phyloP scores from a whole-genome alignment of 2,329 filamentous ascomycete genomes.

The Exophiala mesophila region DNA sequence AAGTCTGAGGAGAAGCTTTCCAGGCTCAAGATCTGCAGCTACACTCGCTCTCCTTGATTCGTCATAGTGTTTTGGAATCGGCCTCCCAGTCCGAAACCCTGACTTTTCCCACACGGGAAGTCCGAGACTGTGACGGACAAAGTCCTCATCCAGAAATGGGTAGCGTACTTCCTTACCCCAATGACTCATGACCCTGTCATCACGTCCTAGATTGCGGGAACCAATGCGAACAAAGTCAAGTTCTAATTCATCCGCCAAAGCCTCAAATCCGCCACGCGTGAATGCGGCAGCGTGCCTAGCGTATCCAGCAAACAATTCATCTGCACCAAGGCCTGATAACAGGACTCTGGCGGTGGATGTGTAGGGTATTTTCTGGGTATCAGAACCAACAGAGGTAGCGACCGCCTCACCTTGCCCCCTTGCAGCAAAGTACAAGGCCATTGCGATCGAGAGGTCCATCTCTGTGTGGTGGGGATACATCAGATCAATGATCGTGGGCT shows the following conservation, averaged over 20 bases:
- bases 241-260: constrained; percentile 74
- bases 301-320: constrained; percentile 95
- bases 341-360: constrained; percentile 73
- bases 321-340: constrained; percentile 86
- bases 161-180: constrained; percentile 88
- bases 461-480: constrained; percentile 95
- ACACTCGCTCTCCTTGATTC: background rate
- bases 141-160: constrained; percentile 80
- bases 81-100: constrained; percentile 58
- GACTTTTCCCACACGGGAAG: constrained; percentile 79
- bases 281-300: constrained; percentile 76
- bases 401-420: constrained; percentile 58
- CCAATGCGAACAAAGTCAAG: constrained; percentile 82
- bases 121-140: constrained; percentile 75
- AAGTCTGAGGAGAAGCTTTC: constrained; percentile 74
- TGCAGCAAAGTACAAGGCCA: constrained; percentile 90
- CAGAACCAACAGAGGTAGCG: constrained; percentile 7
- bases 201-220: constrained; percentile 88
- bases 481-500: constrained; percentile 64
- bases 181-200: constrained; percentile 84
- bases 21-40: constrained; percentile 57
- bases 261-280: constrained; percentile 60
- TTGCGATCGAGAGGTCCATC: constrained; percentile 95
- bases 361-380: constrained; percentile 42
- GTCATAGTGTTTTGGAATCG: constrained; percentile 20